Evolutionary conservation across 306 rosid species (phyloP).

Genomic region (Prunus padus): DNA sequence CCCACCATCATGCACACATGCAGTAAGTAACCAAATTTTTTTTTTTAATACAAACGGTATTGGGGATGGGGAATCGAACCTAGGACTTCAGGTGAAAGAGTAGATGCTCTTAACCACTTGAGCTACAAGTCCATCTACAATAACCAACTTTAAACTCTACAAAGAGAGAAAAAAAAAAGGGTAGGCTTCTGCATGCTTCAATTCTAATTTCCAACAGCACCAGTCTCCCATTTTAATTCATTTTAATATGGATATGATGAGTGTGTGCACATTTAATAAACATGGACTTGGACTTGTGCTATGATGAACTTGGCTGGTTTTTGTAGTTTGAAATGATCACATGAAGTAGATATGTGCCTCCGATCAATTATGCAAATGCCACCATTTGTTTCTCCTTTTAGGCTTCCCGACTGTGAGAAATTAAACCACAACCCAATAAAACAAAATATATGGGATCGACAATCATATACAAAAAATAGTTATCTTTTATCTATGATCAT

Average conservation of each 20-base stretch:
- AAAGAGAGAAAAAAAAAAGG: neutral
- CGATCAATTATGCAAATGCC: neutral
- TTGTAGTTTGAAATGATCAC: too few species aligned
- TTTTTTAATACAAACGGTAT: too few species aligned
- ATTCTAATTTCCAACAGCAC: neutral
- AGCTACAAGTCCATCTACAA: too few species aligned
- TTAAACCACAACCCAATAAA: neutral
- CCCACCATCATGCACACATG: neutral
- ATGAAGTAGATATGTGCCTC: neutral
- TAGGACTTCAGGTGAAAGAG: too few species aligned
- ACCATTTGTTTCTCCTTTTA: neutral
- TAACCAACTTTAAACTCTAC: neutral
- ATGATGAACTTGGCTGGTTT: slow-evolving; percentile 1
- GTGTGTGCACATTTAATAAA: neutral
- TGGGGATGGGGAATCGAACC: too few species aligned
- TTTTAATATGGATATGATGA: neutral
- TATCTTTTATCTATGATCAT: too few species aligned
- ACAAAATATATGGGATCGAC: neutral
- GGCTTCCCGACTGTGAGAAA: slow-evolving; percentile 12
- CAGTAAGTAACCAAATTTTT: neutral
- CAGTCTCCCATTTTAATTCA: neutral
- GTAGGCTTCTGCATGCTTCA: neutral
- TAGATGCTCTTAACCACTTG: too few species aligned
- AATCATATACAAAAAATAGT: neutral
- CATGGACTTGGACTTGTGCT: neutral